phyloP scores from a whole-genome alignment of 2,329 filamentous ascomycete species.

The Fusarium anthophilum region DNA sequence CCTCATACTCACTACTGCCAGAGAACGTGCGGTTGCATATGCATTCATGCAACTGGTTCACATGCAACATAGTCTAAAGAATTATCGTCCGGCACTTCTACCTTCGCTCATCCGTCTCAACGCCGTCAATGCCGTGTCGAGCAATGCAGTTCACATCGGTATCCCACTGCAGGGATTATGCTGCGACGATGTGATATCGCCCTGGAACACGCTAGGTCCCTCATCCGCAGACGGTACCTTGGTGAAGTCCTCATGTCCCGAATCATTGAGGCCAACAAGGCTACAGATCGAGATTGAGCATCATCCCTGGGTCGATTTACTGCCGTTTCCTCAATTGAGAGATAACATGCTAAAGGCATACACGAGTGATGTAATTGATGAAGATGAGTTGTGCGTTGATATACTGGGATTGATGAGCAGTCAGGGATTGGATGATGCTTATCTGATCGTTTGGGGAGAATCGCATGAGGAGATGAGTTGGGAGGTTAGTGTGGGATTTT shows the following conservation, averaged over 20 bases:
- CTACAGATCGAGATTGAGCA: conserved; percentile 29
- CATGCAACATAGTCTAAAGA: conserved; percentile 31
- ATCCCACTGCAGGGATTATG: conserved; percentile 28
- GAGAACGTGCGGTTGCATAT: conserved; percentile 19
- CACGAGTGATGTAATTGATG: conserved; percentile 19
- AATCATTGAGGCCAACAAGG: conserved; percentile 23
- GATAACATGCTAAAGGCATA: conserved; percentile 35
- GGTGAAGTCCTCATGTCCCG: conserved; percentile 5
- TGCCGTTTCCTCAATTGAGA: conserved; percentile 30
- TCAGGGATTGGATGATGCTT: conserved; percentile 10
- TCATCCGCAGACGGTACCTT: neutral
- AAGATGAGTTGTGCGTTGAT: conserved; percentile 37
- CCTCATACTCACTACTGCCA: conserved; percentile 4
- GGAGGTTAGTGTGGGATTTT: conserved; percentile 58
- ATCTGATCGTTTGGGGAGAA: conserved; percentile 60
- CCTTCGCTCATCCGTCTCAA: conserved; percentile 38
- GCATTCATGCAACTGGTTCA: conserved; percentile 34
- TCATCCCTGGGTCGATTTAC: conserved; percentile 37
- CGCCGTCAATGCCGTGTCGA: conserved; percentile 32
- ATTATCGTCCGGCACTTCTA: conserved; percentile 15
- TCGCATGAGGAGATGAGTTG: conserved; percentile 55
- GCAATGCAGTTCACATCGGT: conserved; percentile 24
- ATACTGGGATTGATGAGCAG: conserved; percentile 12
- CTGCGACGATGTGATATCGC: conserved; percentile 32
- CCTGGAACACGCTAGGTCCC: conserved; percentile 21